Percentiles rank a stretch among this genome's conserved stretches.
phyloP scores from a whole-genome alignment of 2,329 filamentous ascomycete genomes.

The Ceratocystis colombiana region DNA sequence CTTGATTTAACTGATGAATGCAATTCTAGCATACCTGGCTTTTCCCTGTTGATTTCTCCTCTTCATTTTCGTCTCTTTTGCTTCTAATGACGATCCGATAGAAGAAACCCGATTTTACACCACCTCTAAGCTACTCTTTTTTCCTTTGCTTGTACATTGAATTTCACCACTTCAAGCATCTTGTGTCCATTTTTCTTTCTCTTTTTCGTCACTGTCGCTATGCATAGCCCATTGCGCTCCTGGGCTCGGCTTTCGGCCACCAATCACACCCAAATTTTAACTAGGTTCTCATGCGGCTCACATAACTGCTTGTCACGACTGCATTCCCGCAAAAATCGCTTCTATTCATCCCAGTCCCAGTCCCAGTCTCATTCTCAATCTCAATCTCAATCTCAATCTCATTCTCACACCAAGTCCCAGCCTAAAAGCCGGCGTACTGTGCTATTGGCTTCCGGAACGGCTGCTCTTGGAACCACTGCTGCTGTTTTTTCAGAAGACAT shows the following conservation, averaged over 20 bases:
- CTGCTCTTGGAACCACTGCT: conserved; percentile 39
- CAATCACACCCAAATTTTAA: conserved; percentile 3
- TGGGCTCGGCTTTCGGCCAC: conserved; percentile 22
- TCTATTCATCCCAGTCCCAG: conserved; percentile 17
- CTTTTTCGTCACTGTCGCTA: neutral
- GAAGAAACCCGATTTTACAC: conserved; percentile 5
- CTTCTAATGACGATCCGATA: neutral
- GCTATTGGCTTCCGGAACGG: conserved; percentile 44
- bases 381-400: neutral
- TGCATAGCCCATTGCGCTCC: conserved; percentile 22
- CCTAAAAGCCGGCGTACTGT: conserved; percentile 30
- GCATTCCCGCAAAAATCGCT: conserved; percentile 6
- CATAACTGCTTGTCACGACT: conserved; percentile 6
- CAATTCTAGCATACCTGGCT: conserved; percentile 4
- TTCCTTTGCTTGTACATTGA: neutral
- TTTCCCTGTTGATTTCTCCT: conserved; percentile 1
- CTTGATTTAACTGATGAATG: neutral
- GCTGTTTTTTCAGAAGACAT: conserved; percentile 57
- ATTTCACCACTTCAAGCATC: neutral
- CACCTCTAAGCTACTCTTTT: neutral
- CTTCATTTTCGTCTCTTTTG: conserved; percentile 8
- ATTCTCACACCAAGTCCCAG: neutral
- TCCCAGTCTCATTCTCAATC: conserved; percentile 1
- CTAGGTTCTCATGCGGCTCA: neutral
- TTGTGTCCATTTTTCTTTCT: neutral